A percentile compares a stretch with the other conserved stretches of the same genome.
phyloP scores from a whole-genome alignment of 441 rosid species.

The Eruca vesicaria region DNA sequence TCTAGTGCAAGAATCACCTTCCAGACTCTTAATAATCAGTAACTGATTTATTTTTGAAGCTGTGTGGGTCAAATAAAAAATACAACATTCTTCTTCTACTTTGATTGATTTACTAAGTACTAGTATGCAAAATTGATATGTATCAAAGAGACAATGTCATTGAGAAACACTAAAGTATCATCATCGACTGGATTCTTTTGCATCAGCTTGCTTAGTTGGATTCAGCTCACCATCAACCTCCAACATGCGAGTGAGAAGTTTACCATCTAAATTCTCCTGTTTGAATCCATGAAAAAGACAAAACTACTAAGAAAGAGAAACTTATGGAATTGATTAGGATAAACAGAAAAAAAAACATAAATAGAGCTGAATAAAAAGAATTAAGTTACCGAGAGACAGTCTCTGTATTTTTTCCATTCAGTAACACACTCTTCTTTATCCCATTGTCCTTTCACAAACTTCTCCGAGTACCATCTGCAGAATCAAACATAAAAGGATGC shows the following conservation, averaged over 20 bases:
- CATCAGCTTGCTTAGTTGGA: constrained; percentile 33
- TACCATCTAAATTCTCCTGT: constrained; percentile 80
- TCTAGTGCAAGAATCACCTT: too few relatives aligned
- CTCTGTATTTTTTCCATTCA: constrained; percentile 78
- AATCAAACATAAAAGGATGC: not conserved
- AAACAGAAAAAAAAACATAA: not conserved
- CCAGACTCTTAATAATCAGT: not conserved
- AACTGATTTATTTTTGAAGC: not conserved
- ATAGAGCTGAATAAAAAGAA: not conserved
- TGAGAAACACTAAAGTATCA: not conserved
- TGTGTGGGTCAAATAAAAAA: not conserved
- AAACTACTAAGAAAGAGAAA: not conserved
- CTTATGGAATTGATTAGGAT: not conserved
- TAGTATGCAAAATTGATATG: too few relatives aligned
- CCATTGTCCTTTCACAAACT: constrained; percentile 80
- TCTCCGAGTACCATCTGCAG: constrained; percentile 85
- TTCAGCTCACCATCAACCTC: constrained; percentile 50
- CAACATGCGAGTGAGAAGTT: constrained; percentile 67
- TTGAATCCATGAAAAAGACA: not conserved
- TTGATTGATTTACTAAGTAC: not conserved
- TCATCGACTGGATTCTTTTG: constrained; percentile 34
- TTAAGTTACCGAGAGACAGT: constrained; percentile 65
- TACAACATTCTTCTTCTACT: constrained; percentile 18
- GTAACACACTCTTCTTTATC: constrained; percentile 67
- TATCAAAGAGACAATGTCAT: constrained; percentile 1